A percentile compares a stretch with the other conserved stretches of the same genome.
Conservation (phyloP, 345 rosid genomes). For the Aegle marmelos region DNA sequence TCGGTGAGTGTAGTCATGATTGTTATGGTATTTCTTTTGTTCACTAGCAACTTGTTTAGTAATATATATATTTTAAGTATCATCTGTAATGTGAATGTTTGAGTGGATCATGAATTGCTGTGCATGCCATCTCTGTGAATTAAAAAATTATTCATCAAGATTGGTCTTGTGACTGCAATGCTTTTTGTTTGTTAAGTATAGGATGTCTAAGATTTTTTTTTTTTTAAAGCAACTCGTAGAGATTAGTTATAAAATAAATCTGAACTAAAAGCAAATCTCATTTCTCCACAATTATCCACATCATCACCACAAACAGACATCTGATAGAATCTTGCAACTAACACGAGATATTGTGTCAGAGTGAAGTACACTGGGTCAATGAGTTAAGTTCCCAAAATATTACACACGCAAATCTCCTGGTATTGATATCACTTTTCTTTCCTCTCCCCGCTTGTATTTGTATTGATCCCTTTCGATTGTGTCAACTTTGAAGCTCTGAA, state of each 20-base stretch:
- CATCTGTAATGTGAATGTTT: neutral
- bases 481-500: conserved; percentile 25
- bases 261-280: conserved; percentile 28
- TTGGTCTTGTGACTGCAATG: neutral
- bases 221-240: conserved; percentile 18
- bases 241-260: conserved; percentile 31
- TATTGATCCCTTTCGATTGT: conserved; percentile 17
- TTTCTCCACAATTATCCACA: conserved; percentile 30
- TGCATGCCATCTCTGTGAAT: conserved; percentile 23
- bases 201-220: neutral
- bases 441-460: conserved; percentile 2
- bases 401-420: conserved; percentile 19
- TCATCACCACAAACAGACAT: conserved; percentile 17
- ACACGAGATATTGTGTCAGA: conserved; percentile 30
- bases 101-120: conserved; percentile 24
- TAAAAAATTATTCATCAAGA: conserved; percentile 3
- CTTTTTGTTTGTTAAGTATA: neutral
- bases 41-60: conserved; percentile 5
- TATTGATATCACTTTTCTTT: conserved; percentile 1
- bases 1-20: neutral
- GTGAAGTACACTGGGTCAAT: conserved; percentile 17
- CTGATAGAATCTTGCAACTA: conserved; percentile 31
- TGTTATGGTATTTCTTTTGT: conserved; percentile 7
- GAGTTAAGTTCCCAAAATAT: conserved; percentile 28
- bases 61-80: neutral